A percentile compares a stretch with the other conserved stretches of the same genome.
These are phyloP conservation scores for Colletotrichum australisinense DNA, from an alignment of 2,329 filamentous ascomycete genomes.

Conservation along the genomic window DNA sequence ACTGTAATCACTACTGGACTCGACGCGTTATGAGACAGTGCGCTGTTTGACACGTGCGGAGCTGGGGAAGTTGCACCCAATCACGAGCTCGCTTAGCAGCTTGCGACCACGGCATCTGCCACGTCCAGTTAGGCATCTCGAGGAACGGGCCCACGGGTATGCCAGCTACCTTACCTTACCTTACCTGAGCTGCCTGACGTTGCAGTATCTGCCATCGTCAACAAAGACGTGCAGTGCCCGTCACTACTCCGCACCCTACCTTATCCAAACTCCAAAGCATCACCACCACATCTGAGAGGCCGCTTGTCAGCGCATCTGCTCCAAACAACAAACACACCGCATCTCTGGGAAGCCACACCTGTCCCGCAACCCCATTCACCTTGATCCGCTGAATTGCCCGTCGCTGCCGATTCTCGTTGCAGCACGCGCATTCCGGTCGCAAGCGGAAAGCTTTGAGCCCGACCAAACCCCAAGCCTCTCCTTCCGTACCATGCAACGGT, in stretches of 20 bases:
- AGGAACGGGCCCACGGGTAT: neutral
- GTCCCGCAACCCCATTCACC: neutral
- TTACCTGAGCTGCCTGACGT: neutral
- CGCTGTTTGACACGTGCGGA: neutral
- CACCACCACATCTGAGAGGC: constrained; percentile 15
- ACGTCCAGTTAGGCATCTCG: constrained; percentile 9
- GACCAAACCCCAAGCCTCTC: constrained; percentile 18
- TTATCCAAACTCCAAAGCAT: neutral
- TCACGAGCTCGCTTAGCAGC: neutral
- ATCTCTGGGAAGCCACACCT: neutral
- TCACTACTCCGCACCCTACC: constrained; percentile 4
- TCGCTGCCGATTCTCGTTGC: constrained; percentile 11
- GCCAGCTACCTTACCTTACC: constrained; percentile 10
- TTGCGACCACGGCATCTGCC: constrained; percentile 28
- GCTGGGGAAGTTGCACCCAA: neutral
- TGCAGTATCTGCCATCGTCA: constrained; percentile 11
- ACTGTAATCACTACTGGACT: neutral
- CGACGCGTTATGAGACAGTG: neutral
- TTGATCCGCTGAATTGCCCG: neutral
- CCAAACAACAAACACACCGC: neutral
- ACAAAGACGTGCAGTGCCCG: constrained; percentile 1
- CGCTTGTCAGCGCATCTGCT: constrained; percentile 11
- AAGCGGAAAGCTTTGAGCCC: constrained; percentile 32
- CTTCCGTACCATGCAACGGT: constrained; percentile 29
- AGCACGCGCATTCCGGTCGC: constrained; percentile 28